These are phyloP conservation scores for Zostera marina DNA, from an alignment of 116 monocot species.

Conservation along the genomic window DNA sequence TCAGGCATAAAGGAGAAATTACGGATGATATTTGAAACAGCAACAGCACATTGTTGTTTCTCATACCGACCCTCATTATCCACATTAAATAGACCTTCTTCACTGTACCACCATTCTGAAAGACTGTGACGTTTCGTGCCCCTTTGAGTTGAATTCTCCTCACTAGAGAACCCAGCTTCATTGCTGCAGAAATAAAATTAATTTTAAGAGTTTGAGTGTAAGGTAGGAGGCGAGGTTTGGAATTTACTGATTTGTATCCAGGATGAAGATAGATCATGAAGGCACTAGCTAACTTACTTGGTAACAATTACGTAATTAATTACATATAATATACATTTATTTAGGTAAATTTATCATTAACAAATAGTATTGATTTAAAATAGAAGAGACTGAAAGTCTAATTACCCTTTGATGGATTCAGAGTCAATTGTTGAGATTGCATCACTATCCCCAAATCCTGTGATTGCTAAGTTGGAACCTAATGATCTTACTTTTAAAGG, in stretches of 20 bases:
- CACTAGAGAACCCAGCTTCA: conserved; percentile 14
- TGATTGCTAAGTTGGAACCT: conserved; percentile 35
- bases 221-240: too few species aligned
- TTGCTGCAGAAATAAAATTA: conserved; percentile 9
- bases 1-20: conserved; percentile 99
- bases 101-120: conserved; percentile 73
- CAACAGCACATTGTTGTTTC: conserved; percentile 89
- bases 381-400: background rate
- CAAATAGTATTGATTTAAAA: background rate
- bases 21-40: conserved; percentile 84
- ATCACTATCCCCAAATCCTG: conserved; percentile 72
- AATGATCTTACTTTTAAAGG: conserved; percentile 43
- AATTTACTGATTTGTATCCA: too few species aligned
- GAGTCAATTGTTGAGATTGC: conserved; percentile 11
- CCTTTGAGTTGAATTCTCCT: conserved; percentile 16
- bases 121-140: conserved; percentile 23
- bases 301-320: too few species aligned
- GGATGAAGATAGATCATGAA: too few species aligned
- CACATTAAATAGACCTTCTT: conserved; percentile 84
- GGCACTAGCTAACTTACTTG: too few species aligned
- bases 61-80: conserved; percentile 79
- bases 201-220: background rate
- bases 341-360: background rate
- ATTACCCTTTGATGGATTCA: conserved; percentile 35
- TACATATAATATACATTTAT: background rate